Conservation (phyloP, 352 stramenopile genomes). For the Hyaloperonospora brassicae region DNA sequence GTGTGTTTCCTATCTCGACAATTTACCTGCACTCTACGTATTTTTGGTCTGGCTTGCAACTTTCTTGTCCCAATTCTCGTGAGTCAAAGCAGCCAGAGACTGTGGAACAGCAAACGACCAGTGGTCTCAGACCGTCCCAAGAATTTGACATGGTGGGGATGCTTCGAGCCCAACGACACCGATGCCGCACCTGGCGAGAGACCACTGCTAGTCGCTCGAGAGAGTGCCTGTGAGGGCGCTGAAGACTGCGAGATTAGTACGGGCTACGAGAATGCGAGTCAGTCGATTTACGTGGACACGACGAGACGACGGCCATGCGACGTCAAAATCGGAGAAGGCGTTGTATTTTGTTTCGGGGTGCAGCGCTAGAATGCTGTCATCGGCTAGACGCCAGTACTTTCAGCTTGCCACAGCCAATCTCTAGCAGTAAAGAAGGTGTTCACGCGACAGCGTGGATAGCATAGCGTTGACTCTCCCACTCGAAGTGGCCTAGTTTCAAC, state of each 20-base stretch:
- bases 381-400: not conserved
- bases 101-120: conserved; percentile 48
- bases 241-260: too few species aligned
- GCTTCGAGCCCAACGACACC: too few species aligned
- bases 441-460: conserved; percentile 40
- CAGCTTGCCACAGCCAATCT: not conserved
- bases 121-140: conserved; percentile 43
- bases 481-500: conserved; percentile 39
- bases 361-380: not conserved
- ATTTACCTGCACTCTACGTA: conserved; percentile 6
- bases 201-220: too few species aligned
- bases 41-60: conserved; percentile 15
- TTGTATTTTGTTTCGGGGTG: too few species aligned
- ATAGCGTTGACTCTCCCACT: conserved; percentile 38
- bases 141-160: conserved; percentile 10
- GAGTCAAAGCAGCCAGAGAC: conserved; percentile 49
- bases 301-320: too few species aligned
- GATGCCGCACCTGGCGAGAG: too few species aligned
- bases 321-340: too few species aligned
- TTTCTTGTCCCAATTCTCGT: conserved; percentile 36
- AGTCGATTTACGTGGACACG: too few species aligned
- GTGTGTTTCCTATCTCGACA: not conserved
- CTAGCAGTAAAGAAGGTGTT: not conserved
- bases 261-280: too few species aligned
- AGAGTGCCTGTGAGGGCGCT: too few species aligned